phyloP scores from a whole-genome alignment of 305 asterid species.

The Euphrasia arctica region DNA sequence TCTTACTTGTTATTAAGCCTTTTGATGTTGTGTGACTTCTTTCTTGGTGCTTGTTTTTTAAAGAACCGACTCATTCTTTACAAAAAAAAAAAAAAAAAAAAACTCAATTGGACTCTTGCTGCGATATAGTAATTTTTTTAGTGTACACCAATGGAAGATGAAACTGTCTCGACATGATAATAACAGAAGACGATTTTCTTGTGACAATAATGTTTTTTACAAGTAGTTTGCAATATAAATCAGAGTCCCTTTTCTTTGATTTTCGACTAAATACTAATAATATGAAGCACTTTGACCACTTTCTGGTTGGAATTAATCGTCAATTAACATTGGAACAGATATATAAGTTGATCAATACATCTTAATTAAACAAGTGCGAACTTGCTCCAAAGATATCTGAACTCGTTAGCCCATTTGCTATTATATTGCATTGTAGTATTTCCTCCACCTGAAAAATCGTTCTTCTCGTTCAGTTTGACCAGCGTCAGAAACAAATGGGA shows the following conservation, averaged over 20 bases:
- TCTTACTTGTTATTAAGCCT: background rate
- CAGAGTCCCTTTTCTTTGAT: too few species aligned
- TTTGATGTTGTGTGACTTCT: background rate
- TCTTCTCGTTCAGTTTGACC: conserved; percentile 55
- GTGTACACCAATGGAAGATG: too few species aligned
- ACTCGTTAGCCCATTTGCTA: background rate
- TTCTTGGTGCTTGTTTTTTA: background rate
- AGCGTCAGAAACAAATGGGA: conserved; percentile 77
- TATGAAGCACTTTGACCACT: background rate
- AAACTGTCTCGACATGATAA: too few species aligned
- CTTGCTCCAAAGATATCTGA: background rate
- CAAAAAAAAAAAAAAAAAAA: too few species aligned
- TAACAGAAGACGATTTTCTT: too few species aligned
- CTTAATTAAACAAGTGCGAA: background rate
- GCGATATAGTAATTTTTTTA: too few species aligned
- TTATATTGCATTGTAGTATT: background rate
- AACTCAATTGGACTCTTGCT: background rate
- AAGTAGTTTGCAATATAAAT: too few species aligned
- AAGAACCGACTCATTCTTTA: too few species aligned
- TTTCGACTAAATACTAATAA: background rate
- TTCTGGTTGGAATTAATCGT: too few species aligned
- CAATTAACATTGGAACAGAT: background rate
- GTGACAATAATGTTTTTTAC: too few species aligned
- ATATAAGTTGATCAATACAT: background rate
- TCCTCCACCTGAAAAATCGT: background rate